phyloP scores from a whole-genome alignment of 768 basidiomycete species.

The Lanmaoa rubissima region DNA sequence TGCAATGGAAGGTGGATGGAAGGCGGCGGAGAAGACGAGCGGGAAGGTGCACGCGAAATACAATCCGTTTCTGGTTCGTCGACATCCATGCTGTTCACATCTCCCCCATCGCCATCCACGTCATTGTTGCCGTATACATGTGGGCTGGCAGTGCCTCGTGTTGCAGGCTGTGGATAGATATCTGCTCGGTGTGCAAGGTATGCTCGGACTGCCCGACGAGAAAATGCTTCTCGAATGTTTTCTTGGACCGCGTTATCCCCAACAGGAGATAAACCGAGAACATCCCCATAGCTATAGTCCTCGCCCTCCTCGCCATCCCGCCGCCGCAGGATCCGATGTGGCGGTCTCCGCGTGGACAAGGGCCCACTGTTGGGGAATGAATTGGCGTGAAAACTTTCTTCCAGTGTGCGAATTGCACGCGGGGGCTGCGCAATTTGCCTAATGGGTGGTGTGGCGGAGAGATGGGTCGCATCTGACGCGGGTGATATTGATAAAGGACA shows the following conservation, averaged over 20 bases:
- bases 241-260: slow-evolving; percentile 56
- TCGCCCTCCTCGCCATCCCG: slow-evolving; percentile 31
- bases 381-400: slow-evolving; percentile 53
- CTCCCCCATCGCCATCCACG: slow-evolving; percentile 29
- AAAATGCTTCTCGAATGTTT: slow-evolving; percentile 55
- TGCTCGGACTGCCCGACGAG: slow-evolving; percentile 45
- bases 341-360: slow-evolving; percentile 19
- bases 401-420: slow-evolving; percentile 48
- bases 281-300: slow-evolving; percentile 40
- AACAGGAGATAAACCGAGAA: slow-evolving; percentile 54
- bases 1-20: slow-evolving; percentile 33
- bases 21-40: slow-evolving; percentile 47
- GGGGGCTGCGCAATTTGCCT: slow-evolving; percentile 24
- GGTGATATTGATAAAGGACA: slow-evolving; percentile 11
- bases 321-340: slow-evolving; percentile 21
- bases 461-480: slow-evolving; percentile 9
- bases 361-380: slow-evolving; percentile 11
- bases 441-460: slow-evolving; percentile 9
- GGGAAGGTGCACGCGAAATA: slow-evolving; percentile 48
- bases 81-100: slow-evolving; percentile 48
- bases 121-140: slow-evolving; percentile 20
- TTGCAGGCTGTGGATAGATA: slow-evolving; percentile 20
- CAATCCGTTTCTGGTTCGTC: slow-evolving; percentile 53
- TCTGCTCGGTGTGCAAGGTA: slow-evolving; percentile 29
- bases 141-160: slow-evolving; percentile 14